Evolutionary conservation across 2,329 filamentous ascomycete genomes (phyloP).

Genomic region (Coniochaeta prunicola): DNA sequence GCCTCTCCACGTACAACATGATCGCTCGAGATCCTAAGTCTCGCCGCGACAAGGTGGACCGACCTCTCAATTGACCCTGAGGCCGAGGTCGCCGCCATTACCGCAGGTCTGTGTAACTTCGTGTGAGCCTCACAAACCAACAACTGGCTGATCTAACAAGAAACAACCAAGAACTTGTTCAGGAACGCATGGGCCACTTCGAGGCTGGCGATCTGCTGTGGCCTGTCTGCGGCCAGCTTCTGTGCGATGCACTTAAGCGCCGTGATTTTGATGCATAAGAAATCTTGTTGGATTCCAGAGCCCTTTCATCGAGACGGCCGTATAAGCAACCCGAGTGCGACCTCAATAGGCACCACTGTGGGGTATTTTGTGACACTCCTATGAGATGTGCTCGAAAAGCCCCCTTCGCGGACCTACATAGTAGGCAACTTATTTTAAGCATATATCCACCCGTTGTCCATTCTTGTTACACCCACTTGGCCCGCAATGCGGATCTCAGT

Average conservation of each 20-base stretch:
- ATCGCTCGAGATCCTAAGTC: too few relatives aligned
- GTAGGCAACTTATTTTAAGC: conserved; percentile 1
- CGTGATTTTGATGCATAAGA: background rate
- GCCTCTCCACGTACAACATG: too few relatives aligned
- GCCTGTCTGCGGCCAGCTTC: background rate
- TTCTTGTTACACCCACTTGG: background rate
- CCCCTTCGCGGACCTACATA: background rate
- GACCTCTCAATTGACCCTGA: too few relatives aligned
- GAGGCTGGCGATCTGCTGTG: background rate
- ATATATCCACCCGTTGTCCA: background rate
- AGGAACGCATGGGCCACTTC: background rate
- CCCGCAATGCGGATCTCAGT: background rate
- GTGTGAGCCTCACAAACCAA: background rate
- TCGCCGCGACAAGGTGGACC: too few relatives aligned
- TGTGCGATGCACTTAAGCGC: background rate
- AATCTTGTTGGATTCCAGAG: background rate
- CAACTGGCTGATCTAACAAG: background rate
- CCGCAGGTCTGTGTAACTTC: background rate
- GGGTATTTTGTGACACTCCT: background rate
- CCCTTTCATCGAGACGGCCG: background rate
- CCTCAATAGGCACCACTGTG: background rate
- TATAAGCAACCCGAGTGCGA: background rate
- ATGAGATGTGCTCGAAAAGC: background rate
- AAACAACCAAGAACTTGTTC: background rate
- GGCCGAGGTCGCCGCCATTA: too few relatives aligned